Base-by-base conservation (phyloP, 441 rosid genomes). In the Omphalea diandra region DNA sequence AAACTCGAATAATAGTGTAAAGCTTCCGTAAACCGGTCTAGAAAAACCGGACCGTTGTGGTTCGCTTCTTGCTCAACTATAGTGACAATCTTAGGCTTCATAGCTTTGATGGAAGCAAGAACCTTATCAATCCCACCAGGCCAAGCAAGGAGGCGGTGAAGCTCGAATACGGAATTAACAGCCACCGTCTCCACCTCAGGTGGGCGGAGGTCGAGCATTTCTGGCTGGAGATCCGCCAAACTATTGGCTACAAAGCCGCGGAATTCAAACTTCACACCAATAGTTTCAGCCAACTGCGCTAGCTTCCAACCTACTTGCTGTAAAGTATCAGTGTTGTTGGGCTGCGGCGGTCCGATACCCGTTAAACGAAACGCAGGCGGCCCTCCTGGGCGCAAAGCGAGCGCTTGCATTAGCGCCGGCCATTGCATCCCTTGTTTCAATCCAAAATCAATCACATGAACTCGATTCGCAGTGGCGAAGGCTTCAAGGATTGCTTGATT, bases 401-500 rank as follows among this genome's bases (percentile, higher is more conserved):
- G 73, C 18, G 97, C 94, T 50, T 88, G 90, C 86, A 90, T 85
- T 22, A 90, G 79, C 3, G 92, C 94, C 0, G 97, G 98, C 98
- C 98, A 91, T 56, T 91, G 97, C 82, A 90, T 85, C 6, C 98
- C 96, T 33, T 89, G 91, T 49, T 83, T 89, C 74, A 93, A 83
- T 14, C 93, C 83, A 69, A 93, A 89, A 75, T 93, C 97, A 46
- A 93, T 82, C 11, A 91, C 97, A 31, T 93, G 96, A 47, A 93
- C 97, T 5, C 91, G 76, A 14, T 64, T 73, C 27, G 85, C 83
- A 14, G 86, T 82, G 22, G 85, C 85, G 36, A 93, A 89, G 26
- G 98, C 98, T 68, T 90, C 98, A 10, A 88, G 94, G 63, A 93
- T 90, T 8, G 97, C 97, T 79, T 93, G 98, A 69, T 93, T 90